These are phyloP conservation scores for Amauroascus verrucosus DNA, from an alignment of 2,329 filamentous ascomycete genomes.

Conservation along the genomic window DNA sequence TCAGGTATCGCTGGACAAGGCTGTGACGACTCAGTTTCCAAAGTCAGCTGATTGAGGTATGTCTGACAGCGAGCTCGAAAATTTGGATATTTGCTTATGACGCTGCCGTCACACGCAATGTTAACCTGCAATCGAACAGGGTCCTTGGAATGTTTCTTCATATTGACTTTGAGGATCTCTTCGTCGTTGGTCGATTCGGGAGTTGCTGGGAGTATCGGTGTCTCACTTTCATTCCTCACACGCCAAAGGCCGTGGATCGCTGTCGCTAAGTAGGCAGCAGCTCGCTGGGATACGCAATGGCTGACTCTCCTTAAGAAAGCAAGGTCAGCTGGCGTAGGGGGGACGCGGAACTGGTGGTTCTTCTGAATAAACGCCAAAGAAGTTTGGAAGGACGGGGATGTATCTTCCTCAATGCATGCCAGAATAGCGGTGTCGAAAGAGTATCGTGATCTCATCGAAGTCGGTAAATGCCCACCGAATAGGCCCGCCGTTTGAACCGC, in stretches of 20 bases:
- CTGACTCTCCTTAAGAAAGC: conserved; percentile 46
- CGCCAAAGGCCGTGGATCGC: conserved; percentile 54
- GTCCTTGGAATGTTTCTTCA: conserved; percentile 6
- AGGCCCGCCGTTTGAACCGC: conserved; percentile 47
- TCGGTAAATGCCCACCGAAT: conserved; percentile 48
- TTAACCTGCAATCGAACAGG: conserved; percentile 26
- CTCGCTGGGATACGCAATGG: conserved; percentile 47
- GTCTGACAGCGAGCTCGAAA: conserved; percentile 37
- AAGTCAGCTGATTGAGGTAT: conserved; percentile 35
- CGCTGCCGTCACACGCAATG: conserved; percentile 44
- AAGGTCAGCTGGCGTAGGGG: conserved; percentile 42
- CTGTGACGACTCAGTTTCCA: conserved; percentile 18
- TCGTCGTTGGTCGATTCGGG: conserved; percentile 17
- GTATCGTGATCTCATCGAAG: conserved; percentile 47
- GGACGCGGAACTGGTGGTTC: conserved; percentile 40
- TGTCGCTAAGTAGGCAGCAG: conserved; percentile 52
- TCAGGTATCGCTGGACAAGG: background rate
- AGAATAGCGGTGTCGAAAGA: conserved; percentile 50
- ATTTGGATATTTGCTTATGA: conserved; percentile 43
- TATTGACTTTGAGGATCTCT: conserved; percentile 17
- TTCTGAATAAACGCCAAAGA: conserved; percentile 42
- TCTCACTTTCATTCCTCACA: conserved; percentile 43
- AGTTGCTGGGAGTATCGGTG: conserved; percentile 14
- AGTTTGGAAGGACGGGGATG: conserved; percentile 28
- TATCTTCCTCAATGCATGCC: conserved; percentile 46